Evolutionary conservation across 2,329 filamentous ascomycete genomes (phyloP), one percentile per base, ranked within the genome.

Genomic region (Talaromyces piceae): DNA sequence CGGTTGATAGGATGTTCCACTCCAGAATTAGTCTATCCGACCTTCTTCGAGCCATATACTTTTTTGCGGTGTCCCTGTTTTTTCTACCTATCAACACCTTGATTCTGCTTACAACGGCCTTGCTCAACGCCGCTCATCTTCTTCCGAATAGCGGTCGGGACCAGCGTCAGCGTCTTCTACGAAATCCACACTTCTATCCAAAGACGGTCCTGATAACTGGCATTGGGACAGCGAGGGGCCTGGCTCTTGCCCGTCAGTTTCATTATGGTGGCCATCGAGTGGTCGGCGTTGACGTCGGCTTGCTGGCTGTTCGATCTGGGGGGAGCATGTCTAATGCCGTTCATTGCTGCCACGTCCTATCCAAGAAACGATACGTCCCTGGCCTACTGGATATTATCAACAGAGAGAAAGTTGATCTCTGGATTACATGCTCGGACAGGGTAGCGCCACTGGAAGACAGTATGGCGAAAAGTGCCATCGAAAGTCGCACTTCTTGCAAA

Each of bases 351-450:
- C 78, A 84, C 63, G 72, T 58, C 8, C 65, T 77, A 27, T 70
- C 63, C 27, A 70, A 61, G 56, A 70, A 74, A 16, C 66, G 67
- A 1, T 88, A 90, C 59, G 73, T 79, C 12, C 67, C 74, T 12
- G 69, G 71, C 0, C 64, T 90, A 3, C 63, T 86, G 1, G 67
- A 79, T 7, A 75, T 89, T 23, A 73, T 88, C 37, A 62, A 73
- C 5, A 63, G 68, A 0, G 84, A 90, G 56, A 72, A 75, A 0
- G 76, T 87, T 4, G 79, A 88, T 51, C 67, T 90, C 3, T 91
- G 86, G 86, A 79, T 90, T 3, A 83, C 81, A 18, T 88, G 85
- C 59, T 88, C 85, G 0, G 83, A 81, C n/a, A 81, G 86, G 7
- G 75, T 78, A 1, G 80, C 78, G 0, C 82, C 82, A 0, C 66